phyloP scores from a whole-genome alignment of 345 rosid genomes.

The Moricandia arvensis region DNA sequence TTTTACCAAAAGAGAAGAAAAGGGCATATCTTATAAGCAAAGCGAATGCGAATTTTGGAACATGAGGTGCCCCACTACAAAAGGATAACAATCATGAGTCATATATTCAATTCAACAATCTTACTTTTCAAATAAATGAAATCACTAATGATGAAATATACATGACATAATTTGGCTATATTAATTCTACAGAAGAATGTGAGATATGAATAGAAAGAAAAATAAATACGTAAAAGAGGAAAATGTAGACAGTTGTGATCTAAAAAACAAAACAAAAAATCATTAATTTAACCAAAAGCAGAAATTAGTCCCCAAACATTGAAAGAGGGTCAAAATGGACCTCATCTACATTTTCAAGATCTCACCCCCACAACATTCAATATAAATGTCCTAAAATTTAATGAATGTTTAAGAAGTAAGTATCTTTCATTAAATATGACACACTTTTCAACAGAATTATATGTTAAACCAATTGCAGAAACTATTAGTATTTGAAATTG shows the following conservation, averaged over 20 bases:
- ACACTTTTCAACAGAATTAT: not conserved
- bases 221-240: not conserved
- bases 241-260: constrained; percentile 32
- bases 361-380: constrained; percentile 28
- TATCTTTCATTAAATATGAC: constrained; percentile 18
- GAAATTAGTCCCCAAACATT: constrained; percentile 23
- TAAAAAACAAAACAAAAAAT: not conserved
- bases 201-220: not conserved
- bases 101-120: constrained; percentile 13
- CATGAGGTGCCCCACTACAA: constrained; percentile 30
- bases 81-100: constrained; percentile 29
- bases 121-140: constrained; percentile 7
- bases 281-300: constrained; percentile 37
- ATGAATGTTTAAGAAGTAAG: constrained; percentile 10
- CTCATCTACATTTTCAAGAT: constrained; percentile 20
- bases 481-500: not conserved
- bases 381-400: not conserved
- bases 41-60: constrained; percentile 30
- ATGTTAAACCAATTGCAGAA: constrained; percentile 4
- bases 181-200: not conserved
- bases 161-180: not conserved
- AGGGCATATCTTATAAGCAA: constrained; percentile 34
- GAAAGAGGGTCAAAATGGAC: constrained; percentile 36
- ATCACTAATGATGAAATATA: not conserved
- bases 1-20: constrained; percentile 26